Percentiles rank a stretch among this genome's conserved stretches.
Conservation (phyloP, 805 yeast species). For the Yamadazyma paraphyllophila region DNA sequence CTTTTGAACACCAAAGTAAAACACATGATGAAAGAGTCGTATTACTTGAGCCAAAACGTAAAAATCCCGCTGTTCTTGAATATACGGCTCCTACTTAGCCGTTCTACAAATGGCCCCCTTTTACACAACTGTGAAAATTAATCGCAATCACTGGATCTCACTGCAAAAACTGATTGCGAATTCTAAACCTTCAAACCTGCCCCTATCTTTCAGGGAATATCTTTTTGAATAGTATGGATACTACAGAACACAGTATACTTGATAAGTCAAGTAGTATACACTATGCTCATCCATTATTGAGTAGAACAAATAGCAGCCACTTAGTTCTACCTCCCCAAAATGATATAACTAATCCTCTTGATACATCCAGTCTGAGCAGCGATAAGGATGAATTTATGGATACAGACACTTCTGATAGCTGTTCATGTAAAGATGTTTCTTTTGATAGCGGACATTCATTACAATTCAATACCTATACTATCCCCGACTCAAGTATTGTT, state of each 20-base stretch:
- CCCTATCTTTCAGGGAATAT: conserved; percentile 2
- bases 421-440: not conserved
- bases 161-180: conserved; percentile 4
- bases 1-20: too few species aligned
- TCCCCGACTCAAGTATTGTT: not conserved
- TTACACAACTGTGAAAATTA: conserved; percentile 48
- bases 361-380: not conserved
- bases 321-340: not conserved
- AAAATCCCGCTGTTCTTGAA: too few species aligned
- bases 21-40: too few species aligned
- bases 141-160: conserved; percentile 49
- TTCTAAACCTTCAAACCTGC: conserved; percentile 1
- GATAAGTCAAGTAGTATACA: conserved; percentile 1
- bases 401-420: not conserved
- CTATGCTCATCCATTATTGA: conserved; percentile 4
- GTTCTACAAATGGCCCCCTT: not conserved
- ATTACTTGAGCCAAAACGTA: too few species aligned
- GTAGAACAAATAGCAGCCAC: not conserved
- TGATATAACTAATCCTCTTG: not conserved
- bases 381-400: conserved; percentile 2
- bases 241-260: not conserved
- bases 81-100: not conserved
- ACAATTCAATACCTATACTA: not conserved
- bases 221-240: not conserved
- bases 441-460: not conserved